These are phyloP conservation scores for Zymoseptoria crescenta DNA, from an alignment of 2,329 filamentous ascomycete species.

Conservation along the genomic window DNA sequence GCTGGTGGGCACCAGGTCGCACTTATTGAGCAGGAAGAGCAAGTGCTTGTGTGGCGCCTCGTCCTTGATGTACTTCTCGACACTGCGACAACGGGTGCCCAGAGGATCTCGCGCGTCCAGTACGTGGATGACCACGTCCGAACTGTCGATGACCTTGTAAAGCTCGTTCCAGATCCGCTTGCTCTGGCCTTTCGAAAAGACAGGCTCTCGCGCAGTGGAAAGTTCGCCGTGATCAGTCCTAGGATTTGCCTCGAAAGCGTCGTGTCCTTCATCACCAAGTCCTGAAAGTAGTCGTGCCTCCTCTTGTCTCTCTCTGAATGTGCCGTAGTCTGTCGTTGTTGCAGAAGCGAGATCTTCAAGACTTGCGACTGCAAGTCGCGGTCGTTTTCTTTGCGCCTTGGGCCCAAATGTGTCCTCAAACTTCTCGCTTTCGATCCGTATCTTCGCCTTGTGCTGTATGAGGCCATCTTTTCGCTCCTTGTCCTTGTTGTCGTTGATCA, in stretches of 20 bases:
- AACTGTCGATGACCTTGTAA: conserved; percentile 85
- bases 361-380: conserved; percentile 78
- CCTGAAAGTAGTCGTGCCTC: conserved; percentile 71
- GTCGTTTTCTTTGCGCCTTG: conserved; percentile 85
- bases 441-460: conserved; percentile 90
- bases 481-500: conserved; percentile 72
- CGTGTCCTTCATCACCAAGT: conserved; percentile 24
- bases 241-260: conserved; percentile 3
- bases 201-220: conserved; percentile 50
- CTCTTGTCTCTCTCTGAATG: conserved; percentile 72
- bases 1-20: conserved; percentile 82
- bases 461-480: conserved; percentile 61
- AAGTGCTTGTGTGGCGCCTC: conserved; percentile 96
- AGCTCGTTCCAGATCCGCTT: conserved; percentile 97
- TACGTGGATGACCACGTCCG: conserved; percentile 92
- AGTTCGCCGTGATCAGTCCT: conserved; percentile 30
- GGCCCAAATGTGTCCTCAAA: conserved; percentile 88
- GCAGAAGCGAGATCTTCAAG: conserved; percentile 74
- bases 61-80: conserved; percentile 87
- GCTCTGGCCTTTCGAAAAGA: conserved; percentile 90
- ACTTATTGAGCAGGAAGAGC: conserved; percentile 83
- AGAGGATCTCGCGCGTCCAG: conserved; percentile 82
- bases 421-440: conserved; percentile 77
- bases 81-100: conserved; percentile 79
- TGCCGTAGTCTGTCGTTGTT: conserved; percentile 71